Evolutionary conservation across 2,329 filamentous ascomycete genomes (phyloP), one percentile per base, ranked within the genome.

Genomic region (Colletotrichum caudatum): DNA sequence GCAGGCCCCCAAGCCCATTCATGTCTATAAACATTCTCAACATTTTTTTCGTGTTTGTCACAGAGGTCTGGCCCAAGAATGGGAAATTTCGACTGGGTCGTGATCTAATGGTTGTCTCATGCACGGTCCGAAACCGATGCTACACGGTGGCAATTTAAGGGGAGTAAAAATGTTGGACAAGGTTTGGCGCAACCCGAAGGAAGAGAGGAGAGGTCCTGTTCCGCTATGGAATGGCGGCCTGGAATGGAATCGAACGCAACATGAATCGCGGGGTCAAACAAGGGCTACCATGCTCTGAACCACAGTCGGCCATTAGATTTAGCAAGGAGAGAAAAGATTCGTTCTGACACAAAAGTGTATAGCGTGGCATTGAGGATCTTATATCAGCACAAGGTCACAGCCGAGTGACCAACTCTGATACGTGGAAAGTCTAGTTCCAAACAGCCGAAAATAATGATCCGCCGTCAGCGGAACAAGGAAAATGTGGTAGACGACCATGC

Each of bases 11-110:
- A 39, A 65, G 26, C 48, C 56, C 64, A 23, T 60, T 62, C 67
- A 62, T 73, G 57, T 60, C 58, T 26, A 56, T 44, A 57, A 74
- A 68, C 58, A 72, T 73, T 53, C 64, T 70, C 64, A 74, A 60
- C 73, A 74, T 74, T 9, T 61, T 61, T 35, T 35, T 5, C 44
- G 20, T 5, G 51, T 46, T 48, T 26, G 18, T 41, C 61, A 20
- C 39, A 14, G 23, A 18, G 29, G 3, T 41, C 5, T 46, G n/a
- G 50, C 35, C 14, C 35, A 5, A 2, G 41, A 12, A 33, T 26
- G 33, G 29, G 37, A 41, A 26, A 35, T 14, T 33, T 33, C 35
- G 23, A 53, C 41, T 23, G 29, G 16, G n/a, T 41, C n/a, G 35
- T n/a, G 11, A n/a, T 33, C 9, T 53, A 53, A 46, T 8, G n/a